Conservation (phyloP, 176 grass and related monocot species). For the Aechmea fasciata region DNA sequence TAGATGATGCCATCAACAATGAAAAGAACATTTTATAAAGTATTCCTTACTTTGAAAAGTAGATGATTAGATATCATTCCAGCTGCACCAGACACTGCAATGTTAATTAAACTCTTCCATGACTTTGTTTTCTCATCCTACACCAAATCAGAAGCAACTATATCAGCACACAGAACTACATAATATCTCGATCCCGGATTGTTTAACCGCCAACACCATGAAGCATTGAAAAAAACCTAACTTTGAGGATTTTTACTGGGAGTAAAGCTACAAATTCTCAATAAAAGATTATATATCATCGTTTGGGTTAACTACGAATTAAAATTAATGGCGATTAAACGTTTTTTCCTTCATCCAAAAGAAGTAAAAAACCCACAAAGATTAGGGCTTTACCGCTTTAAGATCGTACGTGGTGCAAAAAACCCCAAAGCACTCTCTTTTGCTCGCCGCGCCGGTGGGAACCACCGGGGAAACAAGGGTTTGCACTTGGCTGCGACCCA, state of each 20-base stretch:
- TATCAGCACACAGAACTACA: background rate
- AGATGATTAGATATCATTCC: conserved; percentile 98
- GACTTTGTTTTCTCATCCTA: conserved; percentile 69
- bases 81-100: conserved; percentile 82
- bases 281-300: no score
- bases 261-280: no score
- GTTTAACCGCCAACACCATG: no score
- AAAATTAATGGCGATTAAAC: no score
- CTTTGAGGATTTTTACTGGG: no score
- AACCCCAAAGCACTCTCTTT: conserved; percentile 59
- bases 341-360: background rate
- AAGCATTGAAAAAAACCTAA: no score
- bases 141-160: conserved; percentile 2
- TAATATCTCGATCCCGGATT: no score
- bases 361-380: background rate
- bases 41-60: conserved; percentile 65
- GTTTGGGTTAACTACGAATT: no score
- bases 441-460: conserved; percentile 8
- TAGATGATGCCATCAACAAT: background rate
- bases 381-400: conserved; percentile 38
- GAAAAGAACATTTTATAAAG: background rate
- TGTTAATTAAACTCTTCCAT: conserved; percentile 81
- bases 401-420: conserved; percentile 94
- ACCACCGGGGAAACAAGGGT: conserved; percentile 6
- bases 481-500: conserved; percentile 26